phyloP scores from a whole-genome alignment of 257 asterid genomes.

The Knoxia roxburghii region DNA sequence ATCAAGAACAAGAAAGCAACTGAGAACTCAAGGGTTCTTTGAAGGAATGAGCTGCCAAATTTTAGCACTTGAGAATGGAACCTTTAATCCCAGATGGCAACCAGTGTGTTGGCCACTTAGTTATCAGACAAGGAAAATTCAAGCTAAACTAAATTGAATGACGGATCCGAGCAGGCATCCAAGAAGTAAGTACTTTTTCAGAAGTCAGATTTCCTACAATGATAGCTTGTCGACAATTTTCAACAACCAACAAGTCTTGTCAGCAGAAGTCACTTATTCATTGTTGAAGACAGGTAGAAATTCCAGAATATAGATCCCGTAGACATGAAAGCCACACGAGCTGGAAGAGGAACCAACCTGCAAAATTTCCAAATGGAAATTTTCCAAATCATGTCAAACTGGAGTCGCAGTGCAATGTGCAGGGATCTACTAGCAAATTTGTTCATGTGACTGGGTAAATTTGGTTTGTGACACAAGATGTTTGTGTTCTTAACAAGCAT shows the following conservation, averaged over 20 bases:
- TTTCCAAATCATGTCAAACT: neutral
- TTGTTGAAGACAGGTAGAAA: conserved; percentile 66
- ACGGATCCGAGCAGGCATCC: neutral
- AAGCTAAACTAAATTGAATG: neutral
- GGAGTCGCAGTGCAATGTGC: neutral
- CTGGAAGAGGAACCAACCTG: conserved; percentile 89
- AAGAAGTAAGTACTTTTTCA: neutral
- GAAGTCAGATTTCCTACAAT: neutral
- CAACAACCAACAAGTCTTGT: neutral
- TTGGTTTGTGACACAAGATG: neutral
- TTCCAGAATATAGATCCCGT: conserved; percentile 92
- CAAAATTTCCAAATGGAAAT: conserved; percentile 6
- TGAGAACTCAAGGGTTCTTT: neutral
- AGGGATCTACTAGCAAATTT: neutral
- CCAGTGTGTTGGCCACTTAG: neutral
- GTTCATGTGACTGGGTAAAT: neutral
- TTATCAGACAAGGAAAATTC: neutral
- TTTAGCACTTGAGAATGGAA: neutral
- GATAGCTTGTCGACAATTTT: conserved; percentile 8
- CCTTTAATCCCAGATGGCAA: conserved; percentile 1
- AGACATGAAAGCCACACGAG: conserved; percentile 97
- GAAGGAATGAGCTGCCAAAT: neutral
- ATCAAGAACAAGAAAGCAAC: neutral
- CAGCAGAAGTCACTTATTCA: conserved; percentile 52
- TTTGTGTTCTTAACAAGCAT: neutral